These are phyloP conservation scores for Dipteronia sinensis DNA, from an alignment of 345 rosid genomes.

Conservation along the genomic window DNA sequence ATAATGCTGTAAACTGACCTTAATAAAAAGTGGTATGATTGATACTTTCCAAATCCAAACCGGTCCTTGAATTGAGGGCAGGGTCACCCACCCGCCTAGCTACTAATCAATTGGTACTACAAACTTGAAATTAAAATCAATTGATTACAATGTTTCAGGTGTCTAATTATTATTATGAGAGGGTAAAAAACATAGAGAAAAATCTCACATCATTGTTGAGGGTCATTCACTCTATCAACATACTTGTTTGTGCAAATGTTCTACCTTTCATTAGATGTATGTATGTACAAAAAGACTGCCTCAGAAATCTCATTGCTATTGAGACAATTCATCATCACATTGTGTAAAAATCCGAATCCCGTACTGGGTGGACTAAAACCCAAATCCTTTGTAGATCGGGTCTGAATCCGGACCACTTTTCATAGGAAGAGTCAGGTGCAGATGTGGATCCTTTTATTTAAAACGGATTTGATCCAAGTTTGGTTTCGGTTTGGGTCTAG, in stretches of 20 bases:
- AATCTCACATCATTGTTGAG: not conserved
- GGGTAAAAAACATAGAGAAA: not conserved
- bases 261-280: constrained; percentile 11
- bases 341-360: no score
- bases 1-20: not conserved
- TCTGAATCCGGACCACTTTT: no score
- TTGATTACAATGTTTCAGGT: constrained; percentile 16
- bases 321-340: no score
- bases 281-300: constrained; percentile 3
- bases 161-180: constrained; percentile 4
- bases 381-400: no score
- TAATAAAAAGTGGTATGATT: not conserved
- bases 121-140: constrained; percentile 9
- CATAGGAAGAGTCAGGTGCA: no score
- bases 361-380: no score
- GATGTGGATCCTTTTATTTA: no score
- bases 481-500: no score
- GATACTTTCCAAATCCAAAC: not conserved
- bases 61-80: constrained; percentile 21
- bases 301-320: not conserved
- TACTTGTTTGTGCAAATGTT: constrained; percentile 15
- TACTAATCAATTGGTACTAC: constrained; percentile 7
- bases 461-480: no score
- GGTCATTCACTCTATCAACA: constrained; percentile 9
- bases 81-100: not conserved